These are phyloP conservation scores for Exophiala spinifera DNA, from an alignment of 2,329 filamentous ascomycete species.

Conservation along the genomic window DNA sequence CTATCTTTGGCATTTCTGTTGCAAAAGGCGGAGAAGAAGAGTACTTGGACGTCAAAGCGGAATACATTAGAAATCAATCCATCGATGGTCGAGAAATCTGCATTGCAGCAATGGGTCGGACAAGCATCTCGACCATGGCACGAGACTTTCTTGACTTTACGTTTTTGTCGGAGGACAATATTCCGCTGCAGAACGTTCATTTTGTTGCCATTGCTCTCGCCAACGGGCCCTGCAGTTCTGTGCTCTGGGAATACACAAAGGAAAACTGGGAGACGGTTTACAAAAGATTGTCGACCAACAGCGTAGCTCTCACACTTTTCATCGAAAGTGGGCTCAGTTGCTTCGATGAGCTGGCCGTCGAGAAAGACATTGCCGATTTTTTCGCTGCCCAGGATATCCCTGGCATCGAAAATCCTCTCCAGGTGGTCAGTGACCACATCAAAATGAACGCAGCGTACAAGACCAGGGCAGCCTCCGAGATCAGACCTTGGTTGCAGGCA, in stretches of 20 bases:
- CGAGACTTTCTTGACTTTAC: conserved; percentile 65
- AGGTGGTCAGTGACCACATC: conserved; percentile 81
- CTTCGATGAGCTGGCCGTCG: conserved; percentile 66
- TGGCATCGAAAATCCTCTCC: conserved; percentile 79
- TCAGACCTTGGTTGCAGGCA: neutral
- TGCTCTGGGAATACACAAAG: conserved; percentile 82
- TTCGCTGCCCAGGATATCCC: conserved; percentile 80
- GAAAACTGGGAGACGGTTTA: conserved; percentile 73
- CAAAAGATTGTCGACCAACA: conserved; percentile 71
- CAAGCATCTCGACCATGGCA: conserved; percentile 66
- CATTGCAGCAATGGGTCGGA: conserved; percentile 64
- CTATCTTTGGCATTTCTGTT: conserved; percentile 75
- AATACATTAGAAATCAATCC: conserved; percentile 76
- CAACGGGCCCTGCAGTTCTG: conserved; percentile 67
- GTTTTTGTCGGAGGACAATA: conserved; percentile 66
- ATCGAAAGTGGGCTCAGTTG: conserved; percentile 71
- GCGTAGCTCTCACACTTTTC: conserved; percentile 83
- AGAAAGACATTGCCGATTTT: conserved; percentile 75
- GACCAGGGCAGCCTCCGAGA: conserved; percentile 24
- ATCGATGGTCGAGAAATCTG: conserved; percentile 87
- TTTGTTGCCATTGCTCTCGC: conserved; percentile 66
- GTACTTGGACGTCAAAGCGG: conserved; percentile 71
- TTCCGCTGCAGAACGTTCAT: conserved; percentile 82
- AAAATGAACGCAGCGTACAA: conserved; percentile 77
- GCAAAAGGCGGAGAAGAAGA: conserved; percentile 67